Percentiles rank a stretch among this genome's conserved stretches.
phyloP scores from a whole-genome alignment of 495 filamentous ascomycete species.

The Lophiostoma macrostomum region DNA sequence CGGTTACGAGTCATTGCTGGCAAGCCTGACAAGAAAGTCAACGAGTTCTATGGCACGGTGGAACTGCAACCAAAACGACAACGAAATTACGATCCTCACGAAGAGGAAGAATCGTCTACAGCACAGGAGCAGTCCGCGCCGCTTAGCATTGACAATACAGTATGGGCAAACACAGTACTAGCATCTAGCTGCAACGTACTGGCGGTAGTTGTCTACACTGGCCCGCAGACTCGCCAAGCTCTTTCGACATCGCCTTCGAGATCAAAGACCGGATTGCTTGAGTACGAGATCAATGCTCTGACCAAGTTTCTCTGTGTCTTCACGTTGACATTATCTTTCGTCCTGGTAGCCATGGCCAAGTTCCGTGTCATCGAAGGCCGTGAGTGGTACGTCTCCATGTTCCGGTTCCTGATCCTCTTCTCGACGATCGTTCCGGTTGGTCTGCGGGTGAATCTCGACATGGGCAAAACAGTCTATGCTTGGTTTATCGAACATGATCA shows the following conservation, averaged over 20 bases:
- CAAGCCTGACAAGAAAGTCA: constrained; percentile 85
- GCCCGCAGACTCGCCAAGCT: constrained; percentile 88
- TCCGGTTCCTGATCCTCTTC: constrained; percentile 96
- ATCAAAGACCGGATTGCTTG: constrained; percentile 87
- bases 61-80: constrained; percentile 50
- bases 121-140: constrained; percentile 54
- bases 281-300: constrained; percentile 96
- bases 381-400: constrained; percentile 88
- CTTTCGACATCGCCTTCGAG: constrained; percentile 87
- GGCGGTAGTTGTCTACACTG: constrained; percentile 90
- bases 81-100: constrained; percentile 35
- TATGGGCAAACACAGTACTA: constrained; percentile 97
- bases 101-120: constrained; percentile 6
- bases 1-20: constrained; percentile 76
- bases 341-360: constrained; percentile 84
- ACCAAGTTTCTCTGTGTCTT: constrained; percentile 93
- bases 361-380: constrained; percentile 63
- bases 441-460: constrained; percentile 90
- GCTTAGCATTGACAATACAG: constrained; percentile 93
- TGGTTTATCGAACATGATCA: constrained; percentile 90
- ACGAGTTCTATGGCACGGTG: constrained; percentile 86
- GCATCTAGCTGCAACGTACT: constrained; percentile 85
- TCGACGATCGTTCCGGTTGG: constrained; percentile 98
- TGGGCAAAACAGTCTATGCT: constrained; percentile 95
- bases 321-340: constrained; percentile 78